Evolutionary conservation across 441 rosid genomes (phyloP), one percentile per base, ranked within the genome.

Genomic region (Adansonia rubrostipa): DNA sequence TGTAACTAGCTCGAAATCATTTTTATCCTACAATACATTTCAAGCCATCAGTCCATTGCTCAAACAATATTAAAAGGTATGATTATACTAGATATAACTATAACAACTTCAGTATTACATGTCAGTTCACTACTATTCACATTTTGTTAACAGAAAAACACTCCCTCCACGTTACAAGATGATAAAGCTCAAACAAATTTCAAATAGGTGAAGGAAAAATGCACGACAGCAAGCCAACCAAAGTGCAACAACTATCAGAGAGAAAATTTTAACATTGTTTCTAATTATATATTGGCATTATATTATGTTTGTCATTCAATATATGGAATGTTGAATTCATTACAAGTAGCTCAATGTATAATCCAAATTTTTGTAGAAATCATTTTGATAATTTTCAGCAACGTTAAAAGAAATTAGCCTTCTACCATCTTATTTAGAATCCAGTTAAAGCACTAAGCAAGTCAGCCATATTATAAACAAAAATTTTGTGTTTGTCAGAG

Each of bases 1-100:
- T 4, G 99, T 96, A 71, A 87, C 87, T 73, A 91, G 87, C 90
- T 91, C 97, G 67, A 94, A 96, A 84, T 96, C 99, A 83, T 70
- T 87, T 85, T 87, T 94, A 76, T 90, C 99, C 98, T 96, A 83
- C 86, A 82, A 85, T 15, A 80, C 61, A 74, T 78, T 36, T 76
- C 9, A 44, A 76, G 71, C 65, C 63, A 78, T 76, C 72, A 80
- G 50, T 62, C 54, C 17, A 42, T 54, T 40, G 50, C 36, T 19
- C 74, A 48, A 62, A 71, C 22, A 9, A 6, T 33, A 60, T 14
- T 17, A 9, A 9, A 77, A 68, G 40, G 11, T 1, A 77, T 36
- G 58, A 68, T 58, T 61, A 54, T 14, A 53, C 62, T 36, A 53
- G 63, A 33, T 54, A 71, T 8, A 54, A 72, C 62, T 9, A 51